Evolutionary conservation across 495 filamentous ascomycete species (phyloP), one percentile per base, ranked within the genome.

Genomic region (Podospora tetraspora): DNA sequence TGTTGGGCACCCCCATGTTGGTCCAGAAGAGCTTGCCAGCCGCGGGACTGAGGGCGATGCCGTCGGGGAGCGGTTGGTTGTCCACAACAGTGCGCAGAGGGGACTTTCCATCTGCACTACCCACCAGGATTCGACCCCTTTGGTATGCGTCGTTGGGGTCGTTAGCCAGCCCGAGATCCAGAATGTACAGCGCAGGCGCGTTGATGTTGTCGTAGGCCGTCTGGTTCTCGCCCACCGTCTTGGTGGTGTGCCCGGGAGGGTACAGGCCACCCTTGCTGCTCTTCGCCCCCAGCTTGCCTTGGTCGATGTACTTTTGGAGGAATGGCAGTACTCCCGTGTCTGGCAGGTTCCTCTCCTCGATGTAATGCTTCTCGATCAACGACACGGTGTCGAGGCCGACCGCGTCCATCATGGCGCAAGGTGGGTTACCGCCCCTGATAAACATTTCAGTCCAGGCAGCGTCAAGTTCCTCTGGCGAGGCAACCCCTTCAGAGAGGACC

Each of bases 361-460:
- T 75, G 68, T 79, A 80, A 59, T 80, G 75, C 32, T 77, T 29
- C 61, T 80, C 78, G 25, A 78, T 79, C 59, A 78, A 66, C 3
- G 77, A 75, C 12, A 87, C 81, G 0, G 84, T 87, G 62, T 87
- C 84, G 3, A 87, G 76, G 7, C 85, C 84, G 25, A 87, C 70
- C 9, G 67, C 69, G 57, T 73, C 72, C 70, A 77, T 74, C 60
- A 75, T 52, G 3, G 30, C 59, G 58, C 75, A 77, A 9, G 75
- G 74, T 4, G 68, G 68, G 8, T 68, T 61, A 0, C 58, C 63
- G 13, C 61, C 24, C 68, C 72, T 68, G 70, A 73, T 67, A 25
- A 74, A 75, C 73, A 83, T 80, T 57, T 82, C 73, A 3, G 61
- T 59, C 80, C 79, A 86, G 24, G 83, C 67, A 1, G 61, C 32